These are phyloP conservation scores for Thalassiosira profunda DNA, from an alignment of 108 stramenopile genomes.

Conservation along the genomic window DNA sequence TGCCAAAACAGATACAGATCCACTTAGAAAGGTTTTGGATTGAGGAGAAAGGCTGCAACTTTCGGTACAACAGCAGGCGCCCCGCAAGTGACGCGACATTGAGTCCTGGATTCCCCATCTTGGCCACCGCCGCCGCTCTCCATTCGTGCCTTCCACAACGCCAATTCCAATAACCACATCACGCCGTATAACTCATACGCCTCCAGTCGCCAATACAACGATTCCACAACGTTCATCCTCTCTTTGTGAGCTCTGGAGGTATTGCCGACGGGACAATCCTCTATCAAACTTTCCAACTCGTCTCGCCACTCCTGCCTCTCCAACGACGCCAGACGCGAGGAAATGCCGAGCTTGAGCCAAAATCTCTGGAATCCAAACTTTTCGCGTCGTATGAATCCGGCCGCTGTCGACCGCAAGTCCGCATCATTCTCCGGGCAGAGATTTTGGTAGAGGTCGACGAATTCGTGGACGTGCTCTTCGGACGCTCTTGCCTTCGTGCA, in stretches of 20 bases:
- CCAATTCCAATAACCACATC: conserved; percentile 19
- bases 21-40: too few species aligned
- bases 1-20: too few species aligned
- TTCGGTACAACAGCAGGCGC: conserved; percentile 10
- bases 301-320: conserved; percentile 10
- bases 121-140: not conserved
- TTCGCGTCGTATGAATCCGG: not conserved
- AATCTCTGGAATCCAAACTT: conserved; percentile 23
- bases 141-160: conserved; percentile 7
- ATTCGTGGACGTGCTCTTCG: conserved; percentile 8
- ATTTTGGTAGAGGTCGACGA: not conserved
- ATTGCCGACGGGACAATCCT: not conserved
- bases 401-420: conserved; percentile 4
- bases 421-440: too few species aligned
- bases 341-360: conserved; percentile 20
- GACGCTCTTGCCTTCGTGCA: conserved; percentile 15
- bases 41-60: too few species aligned
- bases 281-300: conserved; percentile 6
- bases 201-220: not conserved
- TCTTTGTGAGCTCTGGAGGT: not conserved
- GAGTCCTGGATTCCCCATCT: conserved; percentile 1
- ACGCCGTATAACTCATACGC: conserved; percentile 1
- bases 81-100: conserved; percentile 9
- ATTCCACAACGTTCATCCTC: not conserved
- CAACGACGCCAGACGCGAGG: conserved; percentile 5